Base-by-base conservation (phyloP, 2,329 filamentous ascomycete genomes). In the Fusarium transvaalense region DNA sequence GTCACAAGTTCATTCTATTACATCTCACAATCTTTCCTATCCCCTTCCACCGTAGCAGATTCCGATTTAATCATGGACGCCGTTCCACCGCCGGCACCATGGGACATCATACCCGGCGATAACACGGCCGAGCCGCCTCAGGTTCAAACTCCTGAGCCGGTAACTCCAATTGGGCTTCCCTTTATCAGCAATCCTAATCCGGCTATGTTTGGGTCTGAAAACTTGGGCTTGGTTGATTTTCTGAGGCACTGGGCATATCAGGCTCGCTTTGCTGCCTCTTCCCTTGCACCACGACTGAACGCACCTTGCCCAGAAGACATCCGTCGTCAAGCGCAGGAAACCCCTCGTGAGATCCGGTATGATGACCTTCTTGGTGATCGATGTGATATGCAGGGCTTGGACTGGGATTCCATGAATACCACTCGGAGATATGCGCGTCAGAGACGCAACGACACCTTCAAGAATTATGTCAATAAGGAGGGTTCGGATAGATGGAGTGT, bases 351-450 rank as follows among this genome's bases (percentile, higher is more conserved):
- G 43, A 70, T 81, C 32, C 61, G 74, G 4, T 84, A 83, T 61
- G 71, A 75, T 8, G 82, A 89, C 53, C 80, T 91, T 9, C 73
- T 79, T n/a, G 88, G 86, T 2, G 86, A 90, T 47, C 55, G 70
- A 46, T 87, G 79, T 58, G 88, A 91, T 70, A 75, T 89, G 25
- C 88, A 91, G 71, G 86, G 88, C 51, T 79, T 90, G 35, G 77
- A 89, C 72, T 90, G 88, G 88, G 68, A 75, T 3, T 76, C 79
- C 14, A 77, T 90, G 66, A 83, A 83, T 3, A 84, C 88, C 3
- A 82, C 82, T 13, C 82, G 87, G 56, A 69, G 69, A 25, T 76
- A 81, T 25, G 88, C 87, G 5, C 81, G 86, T 25, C 75, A 80
- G 45, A 80, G 80, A 55, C 82, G 88, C 21, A 68, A 76, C 41